Evolutionary conservation across 2,329 filamentous ascomycete genomes (phyloP).

Genomic region (Botrytis medusae): DNA sequence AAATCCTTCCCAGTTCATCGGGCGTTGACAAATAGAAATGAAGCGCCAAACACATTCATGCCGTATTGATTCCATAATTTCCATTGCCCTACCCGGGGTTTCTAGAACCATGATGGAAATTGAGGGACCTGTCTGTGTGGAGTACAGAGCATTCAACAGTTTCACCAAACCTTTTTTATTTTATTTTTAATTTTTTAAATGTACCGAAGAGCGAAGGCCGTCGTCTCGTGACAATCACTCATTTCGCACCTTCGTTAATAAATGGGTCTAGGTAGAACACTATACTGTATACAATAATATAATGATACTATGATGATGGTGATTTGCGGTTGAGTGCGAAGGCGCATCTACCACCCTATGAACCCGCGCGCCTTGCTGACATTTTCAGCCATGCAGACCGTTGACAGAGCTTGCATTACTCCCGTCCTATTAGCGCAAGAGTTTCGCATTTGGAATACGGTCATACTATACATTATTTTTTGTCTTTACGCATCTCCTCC

Average conservation of each 20-base stretch:
- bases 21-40: conserved; percentile 23
- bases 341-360: conserved; percentile 1
- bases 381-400: not conserved
- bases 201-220: not conserved
- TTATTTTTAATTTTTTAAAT: not conserved
- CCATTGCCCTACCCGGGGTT: conserved; percentile 18
- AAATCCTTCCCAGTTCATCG: conserved; percentile 7
- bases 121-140: conserved; percentile 12
- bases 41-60: conserved; percentile 25
- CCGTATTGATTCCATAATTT: conserved; percentile 12
- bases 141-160: conserved; percentile 10
- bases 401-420: conserved; percentile 4
- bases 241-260: not conserved
- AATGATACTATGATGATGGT: not conserved
- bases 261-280: not conserved
- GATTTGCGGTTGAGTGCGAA: not conserved
- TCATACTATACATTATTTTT: not conserved
- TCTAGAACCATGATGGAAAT: conserved; percentile 28
- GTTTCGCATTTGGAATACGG: not conserved
- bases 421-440: not conserved
- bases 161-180: too few relatives aligned
- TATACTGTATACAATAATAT: not conserved
- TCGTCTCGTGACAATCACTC: conserved; percentile 7
- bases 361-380: conserved; percentile 9
- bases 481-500: not conserved